phyloP scores from a whole-genome alignment of 73 alveolate species.

The Tetrahymena elliotti region DNA sequence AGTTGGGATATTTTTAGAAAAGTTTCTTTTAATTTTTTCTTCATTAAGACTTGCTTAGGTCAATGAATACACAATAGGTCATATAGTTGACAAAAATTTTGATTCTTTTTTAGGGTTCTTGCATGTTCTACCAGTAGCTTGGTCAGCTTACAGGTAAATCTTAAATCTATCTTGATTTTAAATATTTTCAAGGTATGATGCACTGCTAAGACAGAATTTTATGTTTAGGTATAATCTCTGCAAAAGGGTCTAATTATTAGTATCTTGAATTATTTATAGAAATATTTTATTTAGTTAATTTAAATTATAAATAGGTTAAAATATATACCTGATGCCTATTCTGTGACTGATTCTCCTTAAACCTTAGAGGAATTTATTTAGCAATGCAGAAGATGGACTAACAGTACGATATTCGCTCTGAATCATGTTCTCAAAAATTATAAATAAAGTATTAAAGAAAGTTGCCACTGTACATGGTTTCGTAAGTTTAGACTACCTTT shows the following conservation, averaged over 20 bases:
- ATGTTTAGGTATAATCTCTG: conserved; percentile 13
- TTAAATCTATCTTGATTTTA: no score
- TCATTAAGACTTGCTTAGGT: background rate
- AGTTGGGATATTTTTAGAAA: background rate
- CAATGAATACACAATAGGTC: conserved; percentile 45
- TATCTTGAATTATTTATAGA: background rate
- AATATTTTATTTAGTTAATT: background rate
- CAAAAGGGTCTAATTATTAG: background rate
- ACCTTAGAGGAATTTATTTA: conserved; percentile 23
- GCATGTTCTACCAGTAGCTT: conserved; percentile 55
- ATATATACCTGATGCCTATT: conserved; percentile 47
- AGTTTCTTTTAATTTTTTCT: background rate
- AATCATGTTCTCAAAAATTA: conserved; percentile 8
- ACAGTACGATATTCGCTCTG: conserved; percentile 55
- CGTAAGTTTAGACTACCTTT: background rate
- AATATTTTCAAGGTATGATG: conserved; percentile 33
- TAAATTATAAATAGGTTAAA: background rate
- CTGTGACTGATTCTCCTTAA: conserved; percentile 55
- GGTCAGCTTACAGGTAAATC: conserved; percentile 49
- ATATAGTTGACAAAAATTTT: conserved; percentile 38
- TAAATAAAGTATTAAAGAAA: conserved; percentile 9
- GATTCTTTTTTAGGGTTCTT: conserved; percentile 51
- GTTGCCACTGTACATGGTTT: background rate
- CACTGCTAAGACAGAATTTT: conserved; percentile 58
- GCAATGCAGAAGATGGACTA: conserved; percentile 63